phyloP scores from a whole-genome alignment of 192 early-diverging fungal genomes.

The Podila minutissima region DNA sequence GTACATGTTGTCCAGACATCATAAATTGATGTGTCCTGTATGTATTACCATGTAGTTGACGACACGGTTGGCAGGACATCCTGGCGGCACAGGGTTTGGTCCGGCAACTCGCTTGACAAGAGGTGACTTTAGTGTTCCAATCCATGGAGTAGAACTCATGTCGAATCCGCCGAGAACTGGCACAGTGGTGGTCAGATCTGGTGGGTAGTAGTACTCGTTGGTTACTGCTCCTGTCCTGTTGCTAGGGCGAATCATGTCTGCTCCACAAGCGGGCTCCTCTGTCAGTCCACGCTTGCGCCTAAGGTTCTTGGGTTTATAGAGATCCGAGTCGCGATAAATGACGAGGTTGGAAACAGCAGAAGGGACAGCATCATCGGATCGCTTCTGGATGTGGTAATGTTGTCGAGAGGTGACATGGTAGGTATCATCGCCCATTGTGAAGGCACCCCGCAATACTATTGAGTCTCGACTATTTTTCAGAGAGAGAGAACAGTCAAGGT shows the following conservation, averaged over 20 bases:
- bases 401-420: constrained; percentile 40
- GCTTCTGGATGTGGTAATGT: constrained; percentile 32
- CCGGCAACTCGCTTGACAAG: background rate
- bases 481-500: background rate
- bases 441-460: constrained; percentile 33
- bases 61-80: constrained; percentile 44
- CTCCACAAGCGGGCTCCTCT: constrained; percentile 21
- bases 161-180: constrained; percentile 22
- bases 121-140: background rate
- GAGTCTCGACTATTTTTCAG: background rate
- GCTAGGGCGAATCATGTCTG: constrained; percentile 14
- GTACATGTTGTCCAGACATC: background rate
- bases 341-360: constrained; percentile 8
- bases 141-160: constrained; percentile 16
- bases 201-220: constrained; percentile 40
- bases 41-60: constrained; percentile 34
- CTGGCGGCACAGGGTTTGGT: constrained; percentile 18
- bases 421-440: constrained; percentile 30
- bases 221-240: constrained; percentile 12
- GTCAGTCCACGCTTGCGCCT: constrained; percentile 14
- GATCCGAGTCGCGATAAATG: constrained; percentile 48
- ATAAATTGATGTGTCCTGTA: constrained; percentile 4
- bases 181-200: constrained; percentile 11
- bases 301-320: constrained; percentile 13
- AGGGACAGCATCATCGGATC: constrained; percentile 35